Evolutionary conservation across 2,329 filamentous ascomycete species (phyloP).

Genomic region (Cytospora mali): DNA sequence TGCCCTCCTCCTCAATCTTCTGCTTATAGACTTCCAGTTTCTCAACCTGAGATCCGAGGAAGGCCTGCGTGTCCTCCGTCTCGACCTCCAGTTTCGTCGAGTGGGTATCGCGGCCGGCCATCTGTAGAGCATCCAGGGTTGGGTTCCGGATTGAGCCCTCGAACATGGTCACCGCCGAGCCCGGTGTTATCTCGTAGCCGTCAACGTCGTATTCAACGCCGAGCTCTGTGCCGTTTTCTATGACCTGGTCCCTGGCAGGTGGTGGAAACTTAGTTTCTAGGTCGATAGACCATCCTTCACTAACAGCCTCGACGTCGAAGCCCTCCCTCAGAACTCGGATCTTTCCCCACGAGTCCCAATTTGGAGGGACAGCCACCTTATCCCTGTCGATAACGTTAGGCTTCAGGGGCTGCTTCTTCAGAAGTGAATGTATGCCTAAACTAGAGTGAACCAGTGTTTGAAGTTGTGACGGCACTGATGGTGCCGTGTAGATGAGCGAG

Average conservation of each 20-base stretch:
- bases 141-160: constrained; percentile 80
- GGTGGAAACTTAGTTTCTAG: constrained; percentile 62
- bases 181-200: constrained; percentile 43
- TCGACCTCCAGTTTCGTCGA: constrained; percentile 60
- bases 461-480: constrained; percentile 74
- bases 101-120: constrained; percentile 52
- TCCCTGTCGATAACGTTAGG: constrained; percentile 92
- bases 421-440: constrained; percentile 80
- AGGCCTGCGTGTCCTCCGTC: constrained; percentile 75
- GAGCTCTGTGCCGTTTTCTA: constrained; percentile 31
- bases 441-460: constrained; percentile 82
- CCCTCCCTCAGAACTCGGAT: constrained; percentile 88
- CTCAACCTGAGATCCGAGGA: constrained; percentile 74
- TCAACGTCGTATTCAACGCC: constrained; percentile 35
- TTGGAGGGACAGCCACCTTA: constrained; percentile 90
- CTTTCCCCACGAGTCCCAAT: constrained; percentile 99
- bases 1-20: constrained; percentile 55
- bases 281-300: constrained; percentile 82
- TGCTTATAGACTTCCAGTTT: constrained; percentile 68
- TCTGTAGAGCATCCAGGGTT: constrained; percentile 62
- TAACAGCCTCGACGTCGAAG: constrained; percentile 88
- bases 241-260: constrained; percentile 32
- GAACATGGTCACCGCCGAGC: constrained; percentile 71
- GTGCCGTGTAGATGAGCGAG: constrained; percentile 82
- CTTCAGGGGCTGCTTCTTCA: constrained; percentile 78